phyloP scores from a whole-genome alignment of 2,329 filamentous ascomycete species.

The Hypoxylon sp. region DNA sequence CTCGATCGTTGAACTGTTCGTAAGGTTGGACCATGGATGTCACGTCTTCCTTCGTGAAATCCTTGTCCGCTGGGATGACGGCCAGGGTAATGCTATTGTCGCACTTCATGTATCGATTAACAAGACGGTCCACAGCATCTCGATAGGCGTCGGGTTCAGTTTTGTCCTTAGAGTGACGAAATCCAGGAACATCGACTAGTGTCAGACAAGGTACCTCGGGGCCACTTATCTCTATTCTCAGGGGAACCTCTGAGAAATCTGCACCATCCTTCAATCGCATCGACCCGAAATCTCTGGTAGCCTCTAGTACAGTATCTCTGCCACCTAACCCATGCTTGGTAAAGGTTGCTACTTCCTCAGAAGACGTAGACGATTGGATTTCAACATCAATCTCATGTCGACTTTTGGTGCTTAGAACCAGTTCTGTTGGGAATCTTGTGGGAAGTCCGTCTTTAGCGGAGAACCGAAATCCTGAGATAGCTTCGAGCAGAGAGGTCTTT shows the following conservation, averaged over 20 bases:
- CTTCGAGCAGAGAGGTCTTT: conserved; percentile 75
- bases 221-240: conserved; percentile 61
- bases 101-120: conserved; percentile 67
- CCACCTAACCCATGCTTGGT: conserved; percentile 54
- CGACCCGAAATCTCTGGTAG: conserved; percentile 66
- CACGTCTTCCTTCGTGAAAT: conserved; percentile 66
- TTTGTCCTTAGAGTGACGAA: conserved; percentile 53
- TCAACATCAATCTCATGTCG: conserved; percentile 57
- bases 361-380: conserved; percentile 50
- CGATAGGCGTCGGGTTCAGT: conserved; percentile 51
- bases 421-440: conserved; percentile 72
- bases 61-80: conserved; percentile 62
- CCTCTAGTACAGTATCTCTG: conserved; percentile 56
- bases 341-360: conserved; percentile 37
- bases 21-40: conserved; percentile 58
- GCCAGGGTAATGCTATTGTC: conserved; percentile 70
- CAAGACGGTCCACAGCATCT: conserved; percentile 54
- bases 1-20: conserved; percentile 60
- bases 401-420: conserved; percentile 62
- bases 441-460: conserved; percentile 67
- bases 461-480: conserved; percentile 71
- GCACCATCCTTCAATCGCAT: conserved; percentile 56
- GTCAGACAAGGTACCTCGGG: conserved; percentile 61
- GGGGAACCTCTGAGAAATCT: conserved; percentile 60
- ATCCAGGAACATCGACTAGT: conserved; percentile 67